Conservation (phyloP, 768 basidiomycete species). For the Candolleomyces eurysporus region DNA sequence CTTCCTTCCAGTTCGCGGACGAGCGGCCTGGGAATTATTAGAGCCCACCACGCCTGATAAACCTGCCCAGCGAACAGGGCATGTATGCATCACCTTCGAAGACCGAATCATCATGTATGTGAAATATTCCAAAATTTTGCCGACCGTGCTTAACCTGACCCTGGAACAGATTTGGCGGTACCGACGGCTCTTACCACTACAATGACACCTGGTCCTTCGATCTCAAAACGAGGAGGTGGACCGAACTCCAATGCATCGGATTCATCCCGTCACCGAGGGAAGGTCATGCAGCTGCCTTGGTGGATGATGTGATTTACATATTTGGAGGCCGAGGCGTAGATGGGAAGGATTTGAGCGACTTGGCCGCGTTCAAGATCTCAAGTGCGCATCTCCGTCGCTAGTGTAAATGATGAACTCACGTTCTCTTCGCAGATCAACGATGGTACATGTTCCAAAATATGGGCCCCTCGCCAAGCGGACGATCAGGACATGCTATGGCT, state of each 20-base stretch:
- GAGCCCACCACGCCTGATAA: conserved; percentile 58
- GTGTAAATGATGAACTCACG: conserved; percentile 1
- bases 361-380: conserved; percentile 95
- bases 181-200: conserved; percentile 98
- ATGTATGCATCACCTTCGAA: conserved; percentile 79
- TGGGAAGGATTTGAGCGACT: conserved; percentile 90
- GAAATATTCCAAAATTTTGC: conserved; percentile 9
- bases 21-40: conserved; percentile 79
- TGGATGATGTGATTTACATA: conserved; percentile 96
- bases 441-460: conserved; percentile 99
- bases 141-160: background rate
- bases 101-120: conserved; percentile 84
- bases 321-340: conserved; percentile 98
- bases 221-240: conserved; percentile 75
- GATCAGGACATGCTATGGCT: conserved; percentile 99
- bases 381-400: conserved; percentile 47
- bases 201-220: conserved; percentile 99
- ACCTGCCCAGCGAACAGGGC: conserved; percentile 88
- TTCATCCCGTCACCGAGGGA: conserved; percentile 95
- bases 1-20: conserved; percentile 65
- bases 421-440: conserved; percentile 66
- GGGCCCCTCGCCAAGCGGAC: conserved; percentile 90
- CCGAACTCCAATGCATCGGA: conserved; percentile 92
- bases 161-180: conserved; percentile 83
- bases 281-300: conserved; percentile 93